Base-by-base conservation (phyloP, 2,329 filamentous ascomycete species). In the Knufia fluminis region DNA sequence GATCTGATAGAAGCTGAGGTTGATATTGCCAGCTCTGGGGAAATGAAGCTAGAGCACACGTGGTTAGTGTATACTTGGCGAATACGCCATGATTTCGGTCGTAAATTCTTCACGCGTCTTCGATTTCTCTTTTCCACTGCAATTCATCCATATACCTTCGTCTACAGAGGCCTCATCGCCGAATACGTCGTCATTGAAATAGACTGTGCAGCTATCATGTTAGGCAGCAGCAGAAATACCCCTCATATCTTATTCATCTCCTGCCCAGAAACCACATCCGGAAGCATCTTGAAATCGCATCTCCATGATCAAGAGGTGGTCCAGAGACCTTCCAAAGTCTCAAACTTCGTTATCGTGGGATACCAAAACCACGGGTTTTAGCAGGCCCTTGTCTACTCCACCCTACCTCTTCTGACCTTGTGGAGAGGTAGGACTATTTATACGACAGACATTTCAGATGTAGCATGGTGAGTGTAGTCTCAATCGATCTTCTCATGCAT, bases 371-470 rank as follows among this genome's bases (percentile, higher is more conserved):
- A 41, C 16, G 38, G 38, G 38, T 41, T 41, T 41, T 41, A 41
- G 38, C 38, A 41, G 38, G 38, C 38, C 38, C 19, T 41, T 41
- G 38, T 41, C 38, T 41, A 41, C 38, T 41, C 38, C 38, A 41
- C 38, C 38, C 38, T 41, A 24, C 38, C 38, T 41, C 22, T 20
- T 22, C 38, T 22, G 7, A 23, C 4, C 16, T 41, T 41, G 22
- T 41, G 38, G 17, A 22, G 38, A 41, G 38, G 38, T 24, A 41
- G 38, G 38, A 41, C 38, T 41, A 41, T 41, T 24, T 41, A 41
- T 41, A 41, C 38, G 38, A 41, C 38, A 41, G 38, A 41, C 38
- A 41, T 7, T 28, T 12, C 6, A 28, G 26, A 28, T 28, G 26
- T 28, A 28, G 26, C 12, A 28, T n/a, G n/a, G n/a, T n/a, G n/a